Evolutionary conservation across 176 grass and related monocot genomes (phyloP), one percentile per base, ranked within the genome.

Genomic region (Neostapfia colusana): DNA sequence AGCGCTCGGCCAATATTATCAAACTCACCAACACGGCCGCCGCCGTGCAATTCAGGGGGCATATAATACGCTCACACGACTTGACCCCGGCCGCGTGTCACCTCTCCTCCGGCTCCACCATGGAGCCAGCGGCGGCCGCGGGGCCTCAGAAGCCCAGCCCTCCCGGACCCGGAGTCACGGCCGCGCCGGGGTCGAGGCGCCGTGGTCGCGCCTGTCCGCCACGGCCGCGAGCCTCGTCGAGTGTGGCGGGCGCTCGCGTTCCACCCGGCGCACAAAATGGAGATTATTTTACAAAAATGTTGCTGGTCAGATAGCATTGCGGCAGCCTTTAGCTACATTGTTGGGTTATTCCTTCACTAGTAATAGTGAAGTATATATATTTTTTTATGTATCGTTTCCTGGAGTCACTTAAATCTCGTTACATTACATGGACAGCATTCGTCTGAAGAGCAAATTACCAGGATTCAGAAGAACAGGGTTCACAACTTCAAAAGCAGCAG

Each of bases 201-300:
- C 59, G 69, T 48, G 2, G 12, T 70, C 81, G 38, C 69, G 56
- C 35, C 3, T 75, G 76, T 70, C 44, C 0, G 75, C 75, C 24
- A 23, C 50, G 53, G 53, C 53, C 6, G 76, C 81, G 65, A 63
- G 86, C 23, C 77, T 88, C 81, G 77, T 84, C 9, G 77, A 80
- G 74, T 89, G 54, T 95, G 91, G 91, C 95, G 95, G 95, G 82
- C 49, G 69, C 76, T 95, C 12, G 87, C 67, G 69, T 99, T 99
- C 81, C 95, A 99, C 83, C 83, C 67, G 11, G 74, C 66, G 70
- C 72, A 28, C 49, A 73, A 18, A 38, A 7, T 10, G 6, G 31
- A 61, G 25, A 65, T 31, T 31, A 2, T 31, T 31, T 31, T 31
- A 31, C 31, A 10, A 76, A 76, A 63, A 28, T 43, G 2, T 66